These are phyloP conservation scores for Neoboletus subvelutipes DNA, from an alignment of 768 basidiomycete species.

Conservation along the genomic window DNA sequence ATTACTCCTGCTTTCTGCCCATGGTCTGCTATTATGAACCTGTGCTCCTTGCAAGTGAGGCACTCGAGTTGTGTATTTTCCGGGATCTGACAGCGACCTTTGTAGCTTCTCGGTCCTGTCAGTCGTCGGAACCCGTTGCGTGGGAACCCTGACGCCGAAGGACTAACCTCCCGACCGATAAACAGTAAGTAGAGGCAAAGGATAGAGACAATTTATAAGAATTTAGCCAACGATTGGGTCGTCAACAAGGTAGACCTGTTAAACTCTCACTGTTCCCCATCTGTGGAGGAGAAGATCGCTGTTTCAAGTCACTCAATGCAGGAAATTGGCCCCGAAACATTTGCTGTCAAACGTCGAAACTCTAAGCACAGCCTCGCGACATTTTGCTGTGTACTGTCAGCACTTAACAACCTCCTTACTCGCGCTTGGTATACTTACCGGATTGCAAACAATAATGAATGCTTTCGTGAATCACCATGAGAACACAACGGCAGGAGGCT, in stretches of 20 bases:
- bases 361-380: no score
- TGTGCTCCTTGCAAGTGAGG: background rate
- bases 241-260: no score
- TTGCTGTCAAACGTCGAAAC: no score
- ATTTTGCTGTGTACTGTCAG: no score
- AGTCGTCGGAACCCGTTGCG: background rate
- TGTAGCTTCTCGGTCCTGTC: background rate
- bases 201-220: no score
- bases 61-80: background rate
- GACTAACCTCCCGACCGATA: background rate
- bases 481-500: background rate
- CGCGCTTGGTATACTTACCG: background rate
- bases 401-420: no score
- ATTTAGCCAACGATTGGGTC: no score
- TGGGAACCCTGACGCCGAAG: background rate
- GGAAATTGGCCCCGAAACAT: no score
- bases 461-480: slow-evolving; percentile 2
- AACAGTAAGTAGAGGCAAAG: background rate
- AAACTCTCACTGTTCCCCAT: background rate
- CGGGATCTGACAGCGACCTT: background rate
- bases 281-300: background rate
- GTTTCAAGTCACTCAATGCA: no score
- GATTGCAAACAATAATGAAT: background rate
- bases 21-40: background rate
- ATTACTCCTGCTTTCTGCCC: background rate